Conservation (phyloP, 2,329 filamentous ascomycete species). For the Leptoxyphium fumago region DNA sequence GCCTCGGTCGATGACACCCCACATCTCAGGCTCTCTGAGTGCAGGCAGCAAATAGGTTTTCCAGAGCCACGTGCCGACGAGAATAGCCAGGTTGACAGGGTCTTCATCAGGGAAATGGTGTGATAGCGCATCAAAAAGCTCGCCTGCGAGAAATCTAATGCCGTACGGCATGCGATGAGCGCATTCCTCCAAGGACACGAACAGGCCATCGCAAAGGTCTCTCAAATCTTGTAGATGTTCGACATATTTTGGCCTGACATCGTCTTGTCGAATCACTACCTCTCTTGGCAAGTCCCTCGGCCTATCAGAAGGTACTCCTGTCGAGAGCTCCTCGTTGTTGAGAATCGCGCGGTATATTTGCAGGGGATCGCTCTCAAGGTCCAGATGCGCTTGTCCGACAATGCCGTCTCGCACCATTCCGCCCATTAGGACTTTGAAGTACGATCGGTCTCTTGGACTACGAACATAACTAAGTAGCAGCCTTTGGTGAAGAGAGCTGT, state of each 20-base stretch:
- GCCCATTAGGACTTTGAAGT: slow-evolving; percentile 71
- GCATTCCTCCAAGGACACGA: slow-evolving; percentile 65
- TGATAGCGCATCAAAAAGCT: slow-evolving; percentile 67
- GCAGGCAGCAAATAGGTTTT: slow-evolving; percentile 85
- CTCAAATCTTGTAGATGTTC: slow-evolving; percentile 85
- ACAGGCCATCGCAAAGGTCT: slow-evolving; percentile 87
- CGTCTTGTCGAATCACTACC: slow-evolving; percentile 85
- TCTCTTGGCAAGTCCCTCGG: slow-evolving; percentile 78
- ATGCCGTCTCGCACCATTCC: slow-evolving; percentile 81
- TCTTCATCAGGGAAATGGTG: slow-evolving; percentile 68
- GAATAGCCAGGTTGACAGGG: slow-evolving; percentile 61
- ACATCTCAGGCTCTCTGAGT: slow-evolving; percentile 76
- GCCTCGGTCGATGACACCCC: slow-evolving; percentile 79
- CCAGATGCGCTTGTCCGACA: slow-evolving; percentile 76
- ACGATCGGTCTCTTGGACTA: slow-evolving; percentile 84
- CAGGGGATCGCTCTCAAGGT: slow-evolving; percentile 91
- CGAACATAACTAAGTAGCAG: slow-evolving; percentile 76
- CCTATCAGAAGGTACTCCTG: slow-evolving; percentile 66
- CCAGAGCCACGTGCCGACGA: slow-evolving; percentile 87
- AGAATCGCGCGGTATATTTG: slow-evolving; percentile 93
- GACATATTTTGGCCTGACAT: slow-evolving; percentile 85
- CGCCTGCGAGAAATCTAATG: slow-evolving; percentile 71
- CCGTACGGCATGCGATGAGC: slow-evolving; percentile 86
- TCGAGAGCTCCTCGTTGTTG: slow-evolving; percentile 92
- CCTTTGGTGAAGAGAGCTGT: slow-evolving; percentile 87